Evolutionary conservation across 2,329 filamentous ascomycete species (phyloP), one percentile per base, ranked within the genome.

Genomic region (Cladosporium velox): DNA sequence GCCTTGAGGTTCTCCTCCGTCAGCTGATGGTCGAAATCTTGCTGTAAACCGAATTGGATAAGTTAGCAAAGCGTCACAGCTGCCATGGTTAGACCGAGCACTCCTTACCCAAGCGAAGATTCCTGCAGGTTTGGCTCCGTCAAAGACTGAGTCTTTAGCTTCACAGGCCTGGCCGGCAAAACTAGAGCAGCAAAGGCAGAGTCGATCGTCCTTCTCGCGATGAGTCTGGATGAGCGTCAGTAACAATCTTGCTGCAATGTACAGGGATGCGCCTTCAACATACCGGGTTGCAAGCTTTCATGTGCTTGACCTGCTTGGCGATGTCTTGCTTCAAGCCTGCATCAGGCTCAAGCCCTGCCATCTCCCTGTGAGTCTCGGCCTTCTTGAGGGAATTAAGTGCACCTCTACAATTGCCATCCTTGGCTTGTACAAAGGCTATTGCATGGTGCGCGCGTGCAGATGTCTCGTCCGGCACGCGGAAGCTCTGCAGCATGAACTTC

Each of bases 271-370:
- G n/a, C 41, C 8, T 47, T 47, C 41, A 21, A 47, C n/a, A 1
- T 47, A 58, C 30, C 26, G 8, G 15, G 1, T 21, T n/a, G 30
- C 54, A 32, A 15, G 34, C 54, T n/a, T 58, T 38, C 18, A 58
- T 38, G 32, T 58, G 32, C 12, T 38, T 24, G 32, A 58, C 54
- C 14, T 58, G 54, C 21, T 21, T 58, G 1, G n/a, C 18, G 12
- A 24, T 35, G 54, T 58, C 54, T 38, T 38, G 54, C 54, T 58
- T 21, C 32, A 58, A 38, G 18, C 54, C 54, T 38, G 32, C 32
- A 12, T 58, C 54, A 4, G 54, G 32, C 3, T 35, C 32, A 8
- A 58, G 32, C 11, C 30, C 54, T 18, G 32, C 32, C 18, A 35
- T 26, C 34, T 58, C 6, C 12, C 54, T 58, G 8, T 26, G n/a